Percentiles rank a stretch among this genome's conserved stretches.
Evolutionary conservation across 208 protist species (phyloP).

Genomic region (Lotmaria passim): DNA sequence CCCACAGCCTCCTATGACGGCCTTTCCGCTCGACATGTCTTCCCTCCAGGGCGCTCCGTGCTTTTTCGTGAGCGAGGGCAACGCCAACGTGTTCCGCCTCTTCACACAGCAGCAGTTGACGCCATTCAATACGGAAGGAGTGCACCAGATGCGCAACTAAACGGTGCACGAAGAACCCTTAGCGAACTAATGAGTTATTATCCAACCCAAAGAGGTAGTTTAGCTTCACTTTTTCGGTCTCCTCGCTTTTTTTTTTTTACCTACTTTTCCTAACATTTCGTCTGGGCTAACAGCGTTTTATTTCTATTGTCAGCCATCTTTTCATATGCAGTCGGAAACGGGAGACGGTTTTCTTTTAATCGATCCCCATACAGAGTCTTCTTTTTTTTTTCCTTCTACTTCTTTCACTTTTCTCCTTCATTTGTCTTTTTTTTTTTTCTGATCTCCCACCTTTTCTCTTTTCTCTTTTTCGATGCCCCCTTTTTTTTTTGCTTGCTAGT

Average conservation of each 20-base stretch:
- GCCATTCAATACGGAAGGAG: constrained; percentile 9
- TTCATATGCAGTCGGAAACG: constrained; percentile 17
- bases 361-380: constrained; percentile 15
- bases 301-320: constrained; percentile 16
- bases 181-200: constrained; percentile 5
- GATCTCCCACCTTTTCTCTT: background rate
- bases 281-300: constrained; percentile 10
- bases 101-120: constrained; percentile 32
- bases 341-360: constrained; percentile 8
- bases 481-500: constrained; percentile 3
- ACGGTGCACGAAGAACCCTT: background rate
- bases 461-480: background rate
- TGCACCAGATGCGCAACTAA: constrained; percentile 19
- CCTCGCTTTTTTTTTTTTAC: constrained; percentile 4
- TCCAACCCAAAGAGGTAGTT: background rate
- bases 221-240: constrained; percentile 10
- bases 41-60: constrained; percentile 26
- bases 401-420: constrained; percentile 13
- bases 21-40: constrained; percentile 28
- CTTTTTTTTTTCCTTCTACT: background rate
- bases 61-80: constrained; percentile 42
- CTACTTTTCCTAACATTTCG: constrained; percentile 6
- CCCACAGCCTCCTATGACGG: constrained; percentile 9
- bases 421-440: background rate
- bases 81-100: constrained; percentile 43